These are phyloP conservation scores for Sporothrix euskadiensis DNA, from an alignment of 2,329 filamentous ascomycete genomes.

Conservation along the genomic window DNA sequence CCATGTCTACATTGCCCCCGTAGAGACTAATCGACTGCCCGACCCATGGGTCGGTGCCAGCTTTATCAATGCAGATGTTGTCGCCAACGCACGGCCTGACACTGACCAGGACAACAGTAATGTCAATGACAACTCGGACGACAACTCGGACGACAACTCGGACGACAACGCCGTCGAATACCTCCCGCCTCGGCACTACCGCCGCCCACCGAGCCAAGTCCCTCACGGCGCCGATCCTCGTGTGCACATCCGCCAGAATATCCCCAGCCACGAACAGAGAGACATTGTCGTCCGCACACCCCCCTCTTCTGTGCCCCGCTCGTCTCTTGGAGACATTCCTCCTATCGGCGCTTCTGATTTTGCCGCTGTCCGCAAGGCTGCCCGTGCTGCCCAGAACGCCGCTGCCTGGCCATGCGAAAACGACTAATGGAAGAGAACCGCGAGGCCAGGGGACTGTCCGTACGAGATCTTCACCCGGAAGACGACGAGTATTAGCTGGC, in stretches of 20 bases:
- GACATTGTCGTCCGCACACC: neutral
- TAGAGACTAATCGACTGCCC: neutral
- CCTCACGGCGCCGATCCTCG: neutral
- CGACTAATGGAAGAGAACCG: constrained; percentile 2
- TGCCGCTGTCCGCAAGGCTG: constrained; percentile 13
- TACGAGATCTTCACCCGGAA: neutral
- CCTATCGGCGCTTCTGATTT: constrained; percentile 10
- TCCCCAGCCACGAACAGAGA: neutral
- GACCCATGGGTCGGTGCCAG: neutral
- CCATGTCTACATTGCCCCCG: neutral
- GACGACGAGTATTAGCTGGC: neutral
- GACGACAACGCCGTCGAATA: neutral
- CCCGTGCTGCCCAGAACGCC: neutral
- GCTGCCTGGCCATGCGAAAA: neutral
- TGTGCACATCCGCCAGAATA: neutral
- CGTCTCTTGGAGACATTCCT: neutral
- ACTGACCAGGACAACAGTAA: neutral
- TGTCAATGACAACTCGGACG: no score
- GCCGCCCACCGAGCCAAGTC: neutral
- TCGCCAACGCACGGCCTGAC: neutral
- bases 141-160: no score
- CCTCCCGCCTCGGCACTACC: neutral
- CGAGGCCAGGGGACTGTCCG: neutral
- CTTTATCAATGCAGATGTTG: neutral
- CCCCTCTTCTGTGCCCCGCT: neutral